Percentiles rank a stretch among this genome's conserved stretches.
Evolutionary conservation across 2,329 filamentous ascomycete species (phyloP).

Genomic region (Emmonsia crescens): DNA sequence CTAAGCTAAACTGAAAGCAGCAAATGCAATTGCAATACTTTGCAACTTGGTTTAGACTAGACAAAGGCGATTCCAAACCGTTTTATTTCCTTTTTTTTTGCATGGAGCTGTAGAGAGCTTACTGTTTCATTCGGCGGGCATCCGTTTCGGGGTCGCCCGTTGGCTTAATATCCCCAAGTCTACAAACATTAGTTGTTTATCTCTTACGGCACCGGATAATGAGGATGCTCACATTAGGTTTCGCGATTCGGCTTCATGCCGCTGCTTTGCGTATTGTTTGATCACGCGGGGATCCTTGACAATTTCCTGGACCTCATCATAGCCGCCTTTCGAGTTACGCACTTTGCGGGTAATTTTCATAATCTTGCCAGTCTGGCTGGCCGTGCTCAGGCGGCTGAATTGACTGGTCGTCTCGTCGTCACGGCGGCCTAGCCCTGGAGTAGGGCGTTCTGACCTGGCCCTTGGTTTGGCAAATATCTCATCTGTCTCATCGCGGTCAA

Average conservation of each 20-base stretch:
- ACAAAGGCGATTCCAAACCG: neutral
- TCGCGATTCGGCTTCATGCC: slow-evolving; percentile 59
- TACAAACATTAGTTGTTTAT: slow-evolving; percentile 16
- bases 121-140: slow-evolving; percentile 49
- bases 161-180: slow-evolving; percentile 50
- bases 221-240: slow-evolving; percentile 53
- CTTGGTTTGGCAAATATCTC: slow-evolving; percentile 44
- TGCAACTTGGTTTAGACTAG: neutral
- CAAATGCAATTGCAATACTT: neutral
- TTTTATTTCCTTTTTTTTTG: neutral
- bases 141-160: slow-evolving; percentile 59
- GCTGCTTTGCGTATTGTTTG: slow-evolving; percentile 72
- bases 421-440: slow-evolving; percentile 43
- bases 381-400: slow-evolving; percentile 59
- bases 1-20: neutral
- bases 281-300: slow-evolving; percentile 79
- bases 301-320: slow-evolving; percentile 47
- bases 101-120: slow-evolving; percentile 15
- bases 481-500: slow-evolving; percentile 41
- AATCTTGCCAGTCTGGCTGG: slow-evolving; percentile 57
- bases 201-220: neutral
- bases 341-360: slow-evolving; percentile 64
- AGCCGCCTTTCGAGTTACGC: slow-evolving; percentile 53
- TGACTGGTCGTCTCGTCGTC: slow-evolving; percentile 72
- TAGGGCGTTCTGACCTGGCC: slow-evolving; percentile 50